Base-by-base conservation (phyloP, 1,139 yeast species). In the Diutina siamensis region DNA sequence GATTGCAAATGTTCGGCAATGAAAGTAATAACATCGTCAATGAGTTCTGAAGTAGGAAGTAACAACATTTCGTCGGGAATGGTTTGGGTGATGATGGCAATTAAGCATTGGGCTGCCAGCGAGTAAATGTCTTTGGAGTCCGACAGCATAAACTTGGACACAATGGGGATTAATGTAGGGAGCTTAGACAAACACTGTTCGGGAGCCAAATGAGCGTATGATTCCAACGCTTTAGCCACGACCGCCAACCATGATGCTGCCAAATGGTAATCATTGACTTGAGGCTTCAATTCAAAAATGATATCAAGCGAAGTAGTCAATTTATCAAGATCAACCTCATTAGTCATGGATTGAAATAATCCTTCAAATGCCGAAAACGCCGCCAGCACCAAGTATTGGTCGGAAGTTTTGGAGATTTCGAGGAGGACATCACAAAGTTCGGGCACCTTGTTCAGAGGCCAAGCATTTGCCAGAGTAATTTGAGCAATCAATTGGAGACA, bases 161-260 rank as follows among this genome's bases (percentile, higher is more conserved):
- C 75, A 4, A 74, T 64, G 20, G 74, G 72, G 51, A 87, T 71
- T 22, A 84, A 65, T 18, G 64, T 64, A 2, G 83, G 81, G 18
- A 85, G 61, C 52, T 74, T 77, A 20, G 63, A 56, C 44, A 88
- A 58, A 48, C 87, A 80, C 34, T 68, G 64, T 28, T 68, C 58
- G 2, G 88, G 78, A 50, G 82, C 77, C 50, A 83, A 68, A 17
- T 63, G 60, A 15, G 89, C 68, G 57, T 79, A 86, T 5, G 89
- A 74, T 46, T 79, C 78, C 51, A 84, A 70, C 44, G 94, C 95
- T 57, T 87, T 88, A 7, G 97, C 94, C 36, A 92, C 76, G 22
- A 88, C 95, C 1, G 97, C 95, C 45, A 88, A 74, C 98, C 98
- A 92, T 9, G 96, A 77, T 17, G 94, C 96, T 15, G 94, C 87